phyloP scores from a whole-genome alignment of 345 rosid species.

The Eucalyptus shirleyi region DNA sequence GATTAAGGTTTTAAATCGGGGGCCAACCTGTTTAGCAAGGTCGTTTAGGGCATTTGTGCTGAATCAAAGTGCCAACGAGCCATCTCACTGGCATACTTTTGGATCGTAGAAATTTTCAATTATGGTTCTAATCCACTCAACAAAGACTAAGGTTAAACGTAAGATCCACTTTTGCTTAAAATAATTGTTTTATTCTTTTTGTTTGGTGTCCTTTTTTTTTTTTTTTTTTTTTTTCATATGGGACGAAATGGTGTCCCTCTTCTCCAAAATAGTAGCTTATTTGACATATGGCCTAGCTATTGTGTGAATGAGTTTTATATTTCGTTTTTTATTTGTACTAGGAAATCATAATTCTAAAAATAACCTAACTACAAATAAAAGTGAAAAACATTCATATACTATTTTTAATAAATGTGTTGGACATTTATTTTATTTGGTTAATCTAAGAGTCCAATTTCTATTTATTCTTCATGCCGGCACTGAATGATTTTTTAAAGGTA shows the following conservation, averaged over 20 bases:
- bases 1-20: not conserved
- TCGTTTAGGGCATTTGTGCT: not conserved
- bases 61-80: not conserved
- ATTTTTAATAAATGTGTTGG: not conserved
- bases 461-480: too few relatives aligned
- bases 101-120: not conserved
- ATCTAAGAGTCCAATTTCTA: not conserved
- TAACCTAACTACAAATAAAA: not conserved
- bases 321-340: not conserved
- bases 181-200: not conserved
- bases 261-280: not conserved
- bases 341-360: not conserved
- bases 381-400: not conserved
- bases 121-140: not conserved
- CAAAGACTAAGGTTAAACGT: not conserved
- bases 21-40: not conserved
- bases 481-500: not conserved
- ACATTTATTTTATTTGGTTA: not conserved
- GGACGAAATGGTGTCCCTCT: not conserved
- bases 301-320: not conserved
- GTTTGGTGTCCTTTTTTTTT: not conserved
- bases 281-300: not conserved
- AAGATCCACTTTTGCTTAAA: not conserved
- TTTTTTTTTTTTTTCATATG: not conserved
- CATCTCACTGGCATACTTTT: not conserved